Conservation (phyloP, 495 filamentous ascomycete species). For the Lophium mytilinum region DNA sequence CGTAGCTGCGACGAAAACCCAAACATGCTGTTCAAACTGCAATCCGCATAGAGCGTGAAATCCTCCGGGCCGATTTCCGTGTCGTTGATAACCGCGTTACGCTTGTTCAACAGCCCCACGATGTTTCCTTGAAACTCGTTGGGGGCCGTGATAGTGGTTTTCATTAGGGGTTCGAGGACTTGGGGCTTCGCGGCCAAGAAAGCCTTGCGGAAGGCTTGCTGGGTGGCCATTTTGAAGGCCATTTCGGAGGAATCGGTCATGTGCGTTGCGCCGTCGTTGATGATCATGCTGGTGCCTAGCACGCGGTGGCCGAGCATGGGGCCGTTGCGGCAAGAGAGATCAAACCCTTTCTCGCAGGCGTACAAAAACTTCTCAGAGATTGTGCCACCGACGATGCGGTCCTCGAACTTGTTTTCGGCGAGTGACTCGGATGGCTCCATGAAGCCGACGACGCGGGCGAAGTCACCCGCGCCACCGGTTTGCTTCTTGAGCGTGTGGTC, state of each 20-base stretch:
- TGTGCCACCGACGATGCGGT: constrained; percentile 76
- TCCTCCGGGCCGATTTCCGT: constrained; percentile 93
- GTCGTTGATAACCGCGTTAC: constrained; percentile 88
- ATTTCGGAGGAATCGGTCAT: constrained; percentile 97
- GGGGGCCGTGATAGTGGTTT: constrained; percentile 89
- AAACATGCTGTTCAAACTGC: constrained; percentile 93
- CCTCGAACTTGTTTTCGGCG: constrained; percentile 74
- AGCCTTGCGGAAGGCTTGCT: constrained; percentile 94
- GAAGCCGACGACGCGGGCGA: constrained; percentile 83
- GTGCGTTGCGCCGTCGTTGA: constrained; percentile 96
- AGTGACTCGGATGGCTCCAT: constrained; percentile 76
- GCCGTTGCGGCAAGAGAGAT: constrained; percentile 74
- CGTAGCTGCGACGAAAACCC: constrained; percentile 85
- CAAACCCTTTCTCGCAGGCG: constrained; percentile 95
- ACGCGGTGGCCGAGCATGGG: constrained; percentile 91
- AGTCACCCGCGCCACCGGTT: constrained; percentile 93
- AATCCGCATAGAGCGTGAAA: constrained; percentile 90
- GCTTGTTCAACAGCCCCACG: constrained; percentile 91
- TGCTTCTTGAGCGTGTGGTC: constrained; percentile 96
- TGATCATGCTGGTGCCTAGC: constrained; percentile 78
- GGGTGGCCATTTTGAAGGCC: constrained; percentile 94
- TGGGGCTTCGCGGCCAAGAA: constrained; percentile 70
- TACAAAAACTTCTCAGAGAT: constrained; percentile 96
- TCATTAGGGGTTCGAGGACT: constrained; percentile 95
- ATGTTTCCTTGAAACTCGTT: constrained; percentile 98